Conservation (phyloP, 257 asterid genomes). For the Nicotiana benthamiana region DNA sequence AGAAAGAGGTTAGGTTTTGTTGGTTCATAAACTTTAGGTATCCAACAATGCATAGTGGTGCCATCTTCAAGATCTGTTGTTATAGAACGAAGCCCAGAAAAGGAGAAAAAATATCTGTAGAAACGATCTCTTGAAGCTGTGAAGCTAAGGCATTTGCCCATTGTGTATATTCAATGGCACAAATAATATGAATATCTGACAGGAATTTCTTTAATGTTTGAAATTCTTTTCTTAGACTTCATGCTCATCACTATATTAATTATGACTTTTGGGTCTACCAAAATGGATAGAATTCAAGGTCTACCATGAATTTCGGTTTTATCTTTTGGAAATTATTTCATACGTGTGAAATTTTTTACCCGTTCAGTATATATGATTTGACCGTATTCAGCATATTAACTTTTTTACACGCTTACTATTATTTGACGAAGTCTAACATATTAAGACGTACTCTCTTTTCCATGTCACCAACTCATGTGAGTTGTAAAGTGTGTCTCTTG, state of each 20-base stretch:
- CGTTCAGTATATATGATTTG: neutral
- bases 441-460: no score
- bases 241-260: neutral
- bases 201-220: neutral
- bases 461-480: no score
- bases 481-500: no score
- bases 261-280: neutral
- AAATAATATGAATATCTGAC: neutral
- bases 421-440: neutral
- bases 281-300: neutral
- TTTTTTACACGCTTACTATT: neutral
- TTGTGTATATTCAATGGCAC: slow-evolving; percentile 6
- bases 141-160: slow-evolving; percentile 65
- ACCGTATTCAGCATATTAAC: neutral
- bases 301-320: neutral
- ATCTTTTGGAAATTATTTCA: neutral
- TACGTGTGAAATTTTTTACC: neutral
- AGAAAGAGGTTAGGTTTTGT: slow-evolving; percentile 57
- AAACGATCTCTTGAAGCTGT: slow-evolving; percentile 82
- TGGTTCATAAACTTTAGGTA: slow-evolving; percentile 45
- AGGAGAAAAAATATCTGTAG: slow-evolving; percentile 66
- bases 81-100: slow-evolving; percentile 65
- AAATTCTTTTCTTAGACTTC: neutral
- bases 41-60: slow-evolving; percentile 82
- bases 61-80: slow-evolving; percentile 57